Percentiles rank a stretch among this genome's conserved stretches.
phyloP scores from a whole-genome alignment of 176 grass and related monocot genomes.

The Eleusine coracana region DNA sequence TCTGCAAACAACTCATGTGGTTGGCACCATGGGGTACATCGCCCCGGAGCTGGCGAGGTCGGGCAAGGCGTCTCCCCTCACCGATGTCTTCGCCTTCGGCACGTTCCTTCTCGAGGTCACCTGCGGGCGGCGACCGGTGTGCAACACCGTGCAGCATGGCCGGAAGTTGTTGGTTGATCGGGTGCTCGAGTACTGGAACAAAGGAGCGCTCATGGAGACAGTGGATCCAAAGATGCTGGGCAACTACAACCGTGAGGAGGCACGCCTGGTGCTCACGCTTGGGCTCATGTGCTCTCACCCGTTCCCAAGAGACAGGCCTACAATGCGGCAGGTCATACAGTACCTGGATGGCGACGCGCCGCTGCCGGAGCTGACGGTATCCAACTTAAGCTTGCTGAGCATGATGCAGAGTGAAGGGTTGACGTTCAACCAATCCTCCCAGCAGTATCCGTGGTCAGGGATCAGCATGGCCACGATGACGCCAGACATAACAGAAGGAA shows the following conservation, averaged over 20 bases:
- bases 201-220: slow-evolving; percentile 4
- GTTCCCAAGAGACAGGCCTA: slow-evolving; percentile 30
- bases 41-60: slow-evolving; percentile 48
- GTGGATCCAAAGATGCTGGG: slow-evolving; percentile 36
- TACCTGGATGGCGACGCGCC: slow-evolving; percentile 39
- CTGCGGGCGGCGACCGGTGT: slow-evolving; percentile 35
- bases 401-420: slow-evolving; percentile 8
- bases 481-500: neutral
- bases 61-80: slow-evolving; percentile 50
- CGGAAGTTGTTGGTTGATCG: slow-evolving; percentile 31
- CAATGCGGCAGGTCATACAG: slow-evolving; percentile 43
- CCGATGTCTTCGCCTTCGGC: slow-evolving; percentile 68
- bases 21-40: slow-evolving; percentile 61
- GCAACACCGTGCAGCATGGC: neutral
- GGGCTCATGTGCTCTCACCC: slow-evolving; percentile 58
- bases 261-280: slow-evolving; percentile 52
- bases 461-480: slow-evolving; percentile 2
- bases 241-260: slow-evolving; percentile 26
- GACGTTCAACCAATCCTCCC: neutral
- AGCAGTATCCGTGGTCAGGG: slow-evolving; percentile 5
- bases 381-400: slow-evolving; percentile 4
- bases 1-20: slow-evolving; percentile 47
- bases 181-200: slow-evolving; percentile 41
- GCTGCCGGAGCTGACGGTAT: slow-evolving; percentile 27
- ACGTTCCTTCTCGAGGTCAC: slow-evolving; percentile 53